Base-by-base conservation (phyloP, 2,329 filamentous ascomycete genomes). In the Botrytis hyacinthi region DNA sequence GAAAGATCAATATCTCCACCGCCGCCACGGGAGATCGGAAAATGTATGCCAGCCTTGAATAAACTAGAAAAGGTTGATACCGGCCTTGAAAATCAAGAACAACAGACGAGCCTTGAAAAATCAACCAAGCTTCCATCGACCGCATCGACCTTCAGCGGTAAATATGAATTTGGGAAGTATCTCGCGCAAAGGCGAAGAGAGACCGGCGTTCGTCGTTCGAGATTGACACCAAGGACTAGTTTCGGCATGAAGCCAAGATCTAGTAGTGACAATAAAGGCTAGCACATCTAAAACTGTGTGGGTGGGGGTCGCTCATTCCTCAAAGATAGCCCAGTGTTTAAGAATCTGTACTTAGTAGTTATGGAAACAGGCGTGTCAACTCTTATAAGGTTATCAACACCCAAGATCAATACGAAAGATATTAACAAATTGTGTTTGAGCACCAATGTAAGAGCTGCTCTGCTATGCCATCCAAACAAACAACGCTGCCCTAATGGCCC, bases 141-240 rank as follows among this genome's bases (percentile, higher is more conserved):
- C 10, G 22, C 57, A 26, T 29, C 32, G 40, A 32, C 16, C 4
- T 71, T 66, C 10, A 62, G 37, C n/a, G 57, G 57, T 22, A 71
- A 65, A 20, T 71, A 44, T 44, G 59, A 62, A 32, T 51, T 71
- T 66, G 69, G 69, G 42, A 71, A 71, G 26, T 51, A 65, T 65
- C 69, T 71, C 22, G 69, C 69, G 7, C 59, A 65, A 71, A 71
- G 37, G 40, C 32, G 69, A 37, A 40, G 37, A 26, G 61, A 71
- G 44, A 29, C 35, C 48, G n/a, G 32, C 22, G 37, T 32, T 40
- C 42, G 32, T n/a, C 69, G n/a, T 65, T 40, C 62, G 26, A 72
- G 37, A 46, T 54, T 42, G 37, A 68, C 51, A 12, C 62, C 70
- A 6, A 67, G 46, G 35, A 72, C 61, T 54, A 72, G 70, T 35